Evolutionary conservation across 352 stramenopile genomes (phyloP), one percentile per base, ranked within the genome.

Genomic region (Phytophthora tubulina): DNA sequence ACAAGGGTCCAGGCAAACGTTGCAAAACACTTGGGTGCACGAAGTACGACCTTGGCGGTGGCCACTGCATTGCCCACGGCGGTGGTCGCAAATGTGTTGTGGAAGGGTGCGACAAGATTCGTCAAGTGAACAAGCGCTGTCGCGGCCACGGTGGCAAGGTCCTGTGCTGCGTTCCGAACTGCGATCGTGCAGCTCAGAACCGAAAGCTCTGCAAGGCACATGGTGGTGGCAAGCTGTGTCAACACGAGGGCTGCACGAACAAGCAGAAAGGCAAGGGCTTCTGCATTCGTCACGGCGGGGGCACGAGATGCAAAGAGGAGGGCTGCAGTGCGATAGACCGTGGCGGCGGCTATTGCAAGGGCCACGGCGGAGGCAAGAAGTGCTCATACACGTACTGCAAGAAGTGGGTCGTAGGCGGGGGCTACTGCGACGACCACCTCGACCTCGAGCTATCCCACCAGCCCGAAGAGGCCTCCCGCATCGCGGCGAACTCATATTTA

Each of bases 131-230:
- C 67, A 95, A 94, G 55, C 88, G 86, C 30, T 96, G 89, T 56
- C 82, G 88, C 6, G 87, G 87, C 7, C 89, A 96, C 59, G 89
- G 89, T 15, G 89, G 89, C 15, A 95, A 95, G 66, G 72, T 93
- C 32, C 68, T 89, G 56, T 96, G 89, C 74, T 89, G 78, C 13
- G 71, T 93, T 14, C 84, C 92, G 14, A 89, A 90, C n/a, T 96
- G 90, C 58, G 79, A 92, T 39, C 86, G 86, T 15, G 79, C 90
- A 31, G 88, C 88, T 8, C 90, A 96, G 61, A 94, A 86, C 65
- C 90, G 86, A 42, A 90, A 92, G 46, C 75, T 95, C 2, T 96
- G 89, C 68, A 96, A 96, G 63, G 84, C 85, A 8, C 89, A 96
- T 46, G 89, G 89, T 21, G 89, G 89, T n/a, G 73, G 70, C 27